Base-by-base conservation (phyloP, 441 rosid genomes). In the Pelargonium citronellum region DNA sequence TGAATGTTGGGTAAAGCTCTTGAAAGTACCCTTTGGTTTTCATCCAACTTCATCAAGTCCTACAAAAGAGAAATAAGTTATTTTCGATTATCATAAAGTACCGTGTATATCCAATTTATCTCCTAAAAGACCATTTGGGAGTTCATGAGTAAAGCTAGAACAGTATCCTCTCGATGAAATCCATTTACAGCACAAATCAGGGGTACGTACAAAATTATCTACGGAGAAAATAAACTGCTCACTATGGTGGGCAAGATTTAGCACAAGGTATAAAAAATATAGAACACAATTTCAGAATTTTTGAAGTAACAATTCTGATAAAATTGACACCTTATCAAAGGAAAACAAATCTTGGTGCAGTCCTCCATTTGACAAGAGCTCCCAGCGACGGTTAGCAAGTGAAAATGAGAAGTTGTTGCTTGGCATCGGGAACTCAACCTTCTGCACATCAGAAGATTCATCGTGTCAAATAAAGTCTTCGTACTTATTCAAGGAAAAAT, bases 381-480 rank as follows among this genome's bases (percentile, higher is more conserved):
- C 90, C 97, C 97, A 94, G 64, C 71, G 74, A 63, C 97, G 94
- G 74, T 83, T 89, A 57, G 97, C 99, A 77, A 89, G 91, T 15
- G 96, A 83, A 85, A 83, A 94, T n/a, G 99, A 91, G 82, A 80
- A 82, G 83, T 84, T 84, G 81, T 94, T 94, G 85, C 91, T 87
- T 22, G 85, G 82, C 83, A 86, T 86, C 51, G 99, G 99, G 80
- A 95, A 95, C 85, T 95, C 97, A 7, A 95, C 88, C 83, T 95
- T 91, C 99, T 91, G 71, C 19, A 80, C 64, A 74, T 7, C 53
- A 61, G 64, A 70, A 73, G 67, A 77, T 77, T 77, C 82, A 74
- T 68, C 70, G 69, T 39, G 69, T 79, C 71, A 61, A 67, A 77
- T 67, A 58, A 64, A 69, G 43, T 37, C n/a, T 63, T 76, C 16